These are phyloP conservation scores for Ceratocystis cubensis DNA, from an alignment of 2,329 filamentous ascomycete species.

Conservation along the genomic window DNA sequence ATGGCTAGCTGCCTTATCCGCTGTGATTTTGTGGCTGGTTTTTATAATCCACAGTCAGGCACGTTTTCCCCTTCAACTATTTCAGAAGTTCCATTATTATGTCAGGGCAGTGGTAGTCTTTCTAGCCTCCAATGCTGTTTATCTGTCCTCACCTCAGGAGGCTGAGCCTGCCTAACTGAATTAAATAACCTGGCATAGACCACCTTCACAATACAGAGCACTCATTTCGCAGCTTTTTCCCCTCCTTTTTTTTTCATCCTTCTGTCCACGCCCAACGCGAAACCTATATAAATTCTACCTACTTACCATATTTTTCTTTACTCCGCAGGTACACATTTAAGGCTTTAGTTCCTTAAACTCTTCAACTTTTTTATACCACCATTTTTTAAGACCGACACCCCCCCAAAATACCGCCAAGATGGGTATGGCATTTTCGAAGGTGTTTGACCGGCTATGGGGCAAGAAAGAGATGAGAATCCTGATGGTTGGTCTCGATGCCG, in stretches of 20 bases:
- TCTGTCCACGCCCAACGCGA: neutral
- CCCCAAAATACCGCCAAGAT: conserved; percentile 39
- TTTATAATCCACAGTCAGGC: neutral
- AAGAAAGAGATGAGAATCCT: conserved; percentile 99
- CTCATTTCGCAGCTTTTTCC: conserved; percentile 1
- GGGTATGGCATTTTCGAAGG: conserved; percentile 95
- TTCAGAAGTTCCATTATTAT: neutral
- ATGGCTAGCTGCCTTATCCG: neutral
- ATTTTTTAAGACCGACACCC: conserved; percentile 23
- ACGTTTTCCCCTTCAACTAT: neutral
- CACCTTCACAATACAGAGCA: conserved; percentile 3
- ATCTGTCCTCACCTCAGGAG: conserved; percentile 22
- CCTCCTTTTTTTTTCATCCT: conserved; percentile 8
- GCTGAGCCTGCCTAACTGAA: conserved; percentile 15
- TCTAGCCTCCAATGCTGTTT: conserved; percentile 15
- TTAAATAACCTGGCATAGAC: conserved; percentile 18
- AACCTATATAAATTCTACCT: conserved; percentile 6
- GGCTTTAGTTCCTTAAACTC: conserved; percentile 17
- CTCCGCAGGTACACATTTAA: conserved; percentile 13
- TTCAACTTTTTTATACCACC: conserved; percentile 16
- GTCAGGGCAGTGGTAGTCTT: neutral
- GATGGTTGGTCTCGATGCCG: conserved; percentile 98
- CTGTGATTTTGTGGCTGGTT: neutral
- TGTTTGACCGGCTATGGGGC: conserved; percentile 92
- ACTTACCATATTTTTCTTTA: neutral